Conservation (phyloP, 768 basidiomycete genomes). For the Kwoniella newhampshirensis region DNA sequence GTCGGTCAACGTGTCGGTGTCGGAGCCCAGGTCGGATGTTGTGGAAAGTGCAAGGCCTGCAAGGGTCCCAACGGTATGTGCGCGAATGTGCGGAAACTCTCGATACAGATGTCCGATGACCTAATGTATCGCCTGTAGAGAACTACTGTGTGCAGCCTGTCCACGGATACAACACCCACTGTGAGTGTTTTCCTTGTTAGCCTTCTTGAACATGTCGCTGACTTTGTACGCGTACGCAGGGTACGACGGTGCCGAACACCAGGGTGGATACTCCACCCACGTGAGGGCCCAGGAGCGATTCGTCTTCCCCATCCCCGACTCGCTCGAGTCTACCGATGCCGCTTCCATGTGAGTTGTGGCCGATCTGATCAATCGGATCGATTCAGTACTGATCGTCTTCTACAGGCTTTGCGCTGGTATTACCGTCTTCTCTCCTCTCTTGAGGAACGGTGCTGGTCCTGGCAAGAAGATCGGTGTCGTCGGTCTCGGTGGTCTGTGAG, state of each 20-base stretch:
- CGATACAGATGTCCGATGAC: conserved; percentile 1
- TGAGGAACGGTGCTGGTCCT: conserved; percentile 60
- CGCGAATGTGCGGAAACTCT: neutral
- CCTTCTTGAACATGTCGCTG: neutral
- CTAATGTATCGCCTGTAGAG: conserved; percentile 21
- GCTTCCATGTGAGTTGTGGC: conserved; percentile 58
- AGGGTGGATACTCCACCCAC: conserved; percentile 60
- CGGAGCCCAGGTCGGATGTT: conserved; percentile 60
- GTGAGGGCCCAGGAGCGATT: conserved; percentile 58
- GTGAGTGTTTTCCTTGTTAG: conserved; percentile 12
- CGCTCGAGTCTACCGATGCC: conserved; percentile 59
- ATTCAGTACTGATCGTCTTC: conserved; percentile 7
- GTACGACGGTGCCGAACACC: conserved; percentile 54
- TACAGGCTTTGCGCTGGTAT: conserved; percentile 62
- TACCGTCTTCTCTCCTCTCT: conserved; percentile 66
- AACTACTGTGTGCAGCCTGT: conserved; percentile 46
- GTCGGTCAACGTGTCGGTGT: conserved; percentile 64
- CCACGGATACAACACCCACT: conserved; percentile 49
- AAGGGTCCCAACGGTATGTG: conserved; percentile 57
- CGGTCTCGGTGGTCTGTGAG: conserved; percentile 63
- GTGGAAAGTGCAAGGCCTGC: conserved; percentile 59
- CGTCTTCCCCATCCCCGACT: conserved; percentile 63
- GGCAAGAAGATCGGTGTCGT: conserved; percentile 68
- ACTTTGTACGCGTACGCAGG: conserved; percentile 10
- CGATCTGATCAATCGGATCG: neutral